phyloP scores from a whole-genome alignment of 2,329 filamentous ascomycete genomes.

The Diplodia intermedia region DNA sequence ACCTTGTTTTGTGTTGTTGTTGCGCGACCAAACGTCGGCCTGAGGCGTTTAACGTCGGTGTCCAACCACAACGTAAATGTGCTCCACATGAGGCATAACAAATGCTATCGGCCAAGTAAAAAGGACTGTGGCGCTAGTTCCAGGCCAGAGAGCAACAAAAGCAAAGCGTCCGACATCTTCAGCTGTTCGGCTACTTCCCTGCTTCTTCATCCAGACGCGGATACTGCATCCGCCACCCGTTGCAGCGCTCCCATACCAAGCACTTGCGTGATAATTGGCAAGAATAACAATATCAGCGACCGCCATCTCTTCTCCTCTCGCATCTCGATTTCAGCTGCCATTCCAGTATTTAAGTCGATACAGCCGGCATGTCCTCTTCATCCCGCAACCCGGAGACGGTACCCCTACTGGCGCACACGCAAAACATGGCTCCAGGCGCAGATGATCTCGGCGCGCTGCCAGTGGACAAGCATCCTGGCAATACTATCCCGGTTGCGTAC shows the following conservation, averaged over 20 bases:
- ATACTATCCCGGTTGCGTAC: background rate
- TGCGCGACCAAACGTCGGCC: background rate
- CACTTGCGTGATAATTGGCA: conserved; percentile 22
- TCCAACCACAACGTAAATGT: background rate
- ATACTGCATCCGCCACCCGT: background rate
- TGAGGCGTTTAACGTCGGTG: background rate
- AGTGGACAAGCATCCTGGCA: background rate
- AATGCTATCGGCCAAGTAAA: background rate
- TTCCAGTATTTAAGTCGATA: conserved; percentile 10
- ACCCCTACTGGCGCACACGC: background rate
- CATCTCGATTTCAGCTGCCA: conserved; percentile 12
- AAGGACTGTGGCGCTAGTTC: background rate
- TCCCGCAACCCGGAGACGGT: background rate
- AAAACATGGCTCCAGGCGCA: conserved; percentile 6
- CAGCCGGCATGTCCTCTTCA: background rate
- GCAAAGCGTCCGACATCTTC: background rate
- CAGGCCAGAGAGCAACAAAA: background rate
- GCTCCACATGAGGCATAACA: background rate
- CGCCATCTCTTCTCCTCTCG: background rate
- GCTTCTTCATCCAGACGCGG: background rate
- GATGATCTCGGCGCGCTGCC: conserved; percentile 9
- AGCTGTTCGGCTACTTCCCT: background rate
- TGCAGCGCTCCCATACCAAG: background rate
- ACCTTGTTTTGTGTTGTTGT: conserved; percentile 6
- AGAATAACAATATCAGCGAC: conserved; percentile 2